Percentiles rank a stretch among this genome's conserved stretches.
These are phyloP conservation scores for Exophiala sp. DNA, from an alignment of 2,329 filamentous ascomycete genomes.

Conservation along the genomic window DNA sequence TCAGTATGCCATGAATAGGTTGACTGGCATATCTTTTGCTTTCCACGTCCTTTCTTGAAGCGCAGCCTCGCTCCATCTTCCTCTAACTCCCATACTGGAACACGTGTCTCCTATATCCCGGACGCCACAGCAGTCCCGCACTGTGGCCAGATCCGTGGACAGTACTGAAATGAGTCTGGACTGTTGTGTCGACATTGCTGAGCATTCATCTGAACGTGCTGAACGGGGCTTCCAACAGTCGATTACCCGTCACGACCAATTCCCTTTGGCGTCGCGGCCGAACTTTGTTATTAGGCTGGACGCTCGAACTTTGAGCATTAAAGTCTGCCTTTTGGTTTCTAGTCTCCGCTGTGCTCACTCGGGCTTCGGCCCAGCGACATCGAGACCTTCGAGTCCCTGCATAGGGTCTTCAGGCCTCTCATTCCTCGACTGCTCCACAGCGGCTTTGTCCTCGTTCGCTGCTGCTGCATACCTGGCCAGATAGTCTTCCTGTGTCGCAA, in stretches of 20 bases:
- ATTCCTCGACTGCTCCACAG: slow-evolving; percentile 52
- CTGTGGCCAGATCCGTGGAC: no score
- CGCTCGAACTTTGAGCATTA: no score
- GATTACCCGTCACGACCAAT: no score
- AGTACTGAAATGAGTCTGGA: no score
- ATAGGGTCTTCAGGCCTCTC: slow-evolving; percentile 75
- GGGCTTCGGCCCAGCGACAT: slow-evolving; percentile 86
- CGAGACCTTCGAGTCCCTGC: slow-evolving; percentile 89
- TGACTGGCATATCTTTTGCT: not conserved
- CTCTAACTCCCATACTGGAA: not conserved
- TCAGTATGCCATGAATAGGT: not conserved
- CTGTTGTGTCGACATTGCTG: no score
- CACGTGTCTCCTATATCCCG: no score
- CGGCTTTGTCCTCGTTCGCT: slow-evolving; percentile 68
- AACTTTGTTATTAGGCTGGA: no score
- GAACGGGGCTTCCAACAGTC: no score
- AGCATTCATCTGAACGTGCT: no score
- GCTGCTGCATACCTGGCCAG: slow-evolving; percentile 80
- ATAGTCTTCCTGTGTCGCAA: slow-evolving; percentile 75
- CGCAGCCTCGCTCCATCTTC: not conserved
- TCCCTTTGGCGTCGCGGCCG: no score
- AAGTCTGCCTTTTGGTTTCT: not conserved
- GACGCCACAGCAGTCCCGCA: no score
- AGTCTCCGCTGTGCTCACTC: slow-evolving; percentile 44
- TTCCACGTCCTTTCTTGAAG: not conserved